Base-by-base conservation (phyloP, 257 asterid genomes). In the Forsythia viridissima region DNA sequence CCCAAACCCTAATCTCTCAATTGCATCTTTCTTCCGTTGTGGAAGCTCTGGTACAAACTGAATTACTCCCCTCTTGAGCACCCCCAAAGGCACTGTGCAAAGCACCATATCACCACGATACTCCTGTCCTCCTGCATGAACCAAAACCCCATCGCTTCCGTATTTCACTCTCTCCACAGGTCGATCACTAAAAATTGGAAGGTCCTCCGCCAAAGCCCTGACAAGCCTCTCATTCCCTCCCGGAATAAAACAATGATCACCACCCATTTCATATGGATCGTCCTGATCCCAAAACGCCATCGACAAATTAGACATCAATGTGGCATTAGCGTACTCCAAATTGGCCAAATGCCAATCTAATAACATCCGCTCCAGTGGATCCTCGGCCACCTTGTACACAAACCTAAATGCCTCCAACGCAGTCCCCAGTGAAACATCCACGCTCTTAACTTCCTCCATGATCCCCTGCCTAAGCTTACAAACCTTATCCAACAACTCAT, bases 271-370 rank as follows among this genome's bases (percentile, higher is more conserved):
- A 73, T 88, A 95, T 0, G 99, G 99, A 77, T 95, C 99, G 36
- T 95, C 99, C 73, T 95, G 99, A 90, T 95, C 99, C 99, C 99
- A 95, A 81, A 86, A 95, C 3, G 96, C 93, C 97, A 95, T 93
- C 5, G 99, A 95, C 73, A 95, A 76, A 83, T 93, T 92, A 3
- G 98, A 93, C 94, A 95, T 93, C 85, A 95, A 71, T 0, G 99
- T 92, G 3, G 99, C 99, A 84, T 95, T 95, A 1, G 99, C 99
- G 72, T 95, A 95, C 78, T 95, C 99, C 77, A 95, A 89, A 87
- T 95, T 95, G 8, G 99, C 99, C 88, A 95, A 91, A 90, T 95
- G 99, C 99, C 99, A 95, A 90, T 95, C 96, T 82, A 95, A 84
- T 38, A 95, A 85, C 99, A 95, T 95, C 70, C 97, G 83, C 82